A percentile compares a stretch with the other conserved stretches of the same genome.
Evolutionary conservation across 148 eudicot genomes (phyloP).

Genomic region (Amaranthus cruentus): DNA sequence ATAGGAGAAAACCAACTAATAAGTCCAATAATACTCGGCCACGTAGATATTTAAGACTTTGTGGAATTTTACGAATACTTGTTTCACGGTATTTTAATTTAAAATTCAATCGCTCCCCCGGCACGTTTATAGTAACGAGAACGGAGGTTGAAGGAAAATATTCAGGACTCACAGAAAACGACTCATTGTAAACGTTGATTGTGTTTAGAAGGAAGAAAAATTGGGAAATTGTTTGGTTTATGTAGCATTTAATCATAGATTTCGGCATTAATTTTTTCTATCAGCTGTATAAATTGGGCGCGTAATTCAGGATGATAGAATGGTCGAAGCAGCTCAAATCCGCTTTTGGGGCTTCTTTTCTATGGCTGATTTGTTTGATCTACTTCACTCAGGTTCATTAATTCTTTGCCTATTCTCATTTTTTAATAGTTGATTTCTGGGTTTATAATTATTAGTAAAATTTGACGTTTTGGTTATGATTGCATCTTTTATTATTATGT

Average conservation of each 20-base stretch:
- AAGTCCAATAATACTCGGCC: slow-evolving; percentile 3
- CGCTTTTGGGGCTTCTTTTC: slow-evolving; percentile 78
- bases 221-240: not conserved
- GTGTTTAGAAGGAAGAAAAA: not conserved
- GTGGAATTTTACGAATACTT: not conserved
- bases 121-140: not conserved
- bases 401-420: not conserved
- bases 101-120: not conserved
- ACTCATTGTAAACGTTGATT: too few species aligned
- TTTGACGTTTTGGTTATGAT: not conserved
- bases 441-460: not conserved
- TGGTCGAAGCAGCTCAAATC: slow-evolving; percentile 57
- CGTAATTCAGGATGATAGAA: slow-evolving; percentile 38
- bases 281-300: not conserved
- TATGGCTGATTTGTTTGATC: slow-evolving; percentile 91
- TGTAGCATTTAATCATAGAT: not conserved
- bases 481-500: not conserved
- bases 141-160: not conserved
- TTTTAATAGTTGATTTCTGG: not conserved
- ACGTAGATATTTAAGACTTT: not conserved
- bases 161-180: not conserved
- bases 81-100: not conserved
- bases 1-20: slow-evolving; percentile 7
- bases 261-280: not conserved
- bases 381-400: slow-evolving; percentile 81